These are phyloP conservation scores for Cenchrus americanus DNA, from an alignment of 176 grass and related monocot species.

Conservation along the genomic window DNA sequence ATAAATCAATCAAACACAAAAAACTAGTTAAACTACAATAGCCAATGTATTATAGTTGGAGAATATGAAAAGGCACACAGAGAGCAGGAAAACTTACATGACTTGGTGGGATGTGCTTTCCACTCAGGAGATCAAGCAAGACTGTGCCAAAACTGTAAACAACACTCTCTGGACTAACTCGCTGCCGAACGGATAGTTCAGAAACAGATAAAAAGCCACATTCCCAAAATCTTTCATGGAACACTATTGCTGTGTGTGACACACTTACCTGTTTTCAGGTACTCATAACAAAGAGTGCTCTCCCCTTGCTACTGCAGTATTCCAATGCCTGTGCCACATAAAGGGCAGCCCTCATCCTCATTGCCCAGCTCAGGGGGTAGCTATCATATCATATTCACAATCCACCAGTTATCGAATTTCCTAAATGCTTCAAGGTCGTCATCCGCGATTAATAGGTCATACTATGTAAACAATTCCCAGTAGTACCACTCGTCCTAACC, in stretches of 20 bases:
- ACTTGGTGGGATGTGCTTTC: constrained; percentile 92
- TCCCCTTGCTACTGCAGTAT: constrained; percentile 72
- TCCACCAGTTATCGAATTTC: constrained; percentile 4
- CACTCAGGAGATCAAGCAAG: constrained; percentile 93
- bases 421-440: constrained; percentile 12
- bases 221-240: not conserved
- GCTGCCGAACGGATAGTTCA: constrained; percentile 54
- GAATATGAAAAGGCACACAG: not conserved
- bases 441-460: not conserved
- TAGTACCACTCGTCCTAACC: constrained; percentile 5
- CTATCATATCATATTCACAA: not conserved
- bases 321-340: constrained; percentile 80
- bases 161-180: constrained; percentile 91
- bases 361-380: constrained; percentile 74
- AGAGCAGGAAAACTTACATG: constrained; percentile 60
- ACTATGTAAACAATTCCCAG: not conserved
- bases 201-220: constrained; percentile 9
- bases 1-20: not conserved
- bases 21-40: not conserved
- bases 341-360: constrained; percentile 78
- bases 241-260: not conserved
- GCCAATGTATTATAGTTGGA: too few relatives aligned
- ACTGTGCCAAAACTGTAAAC: constrained; percentile 91
- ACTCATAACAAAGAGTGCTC: constrained; percentile 84
- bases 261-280: constrained; percentile 74